Base-by-base conservation (phyloP, 495 filamentous ascomycete genomes). In the Ascobolus immersus region DNA sequence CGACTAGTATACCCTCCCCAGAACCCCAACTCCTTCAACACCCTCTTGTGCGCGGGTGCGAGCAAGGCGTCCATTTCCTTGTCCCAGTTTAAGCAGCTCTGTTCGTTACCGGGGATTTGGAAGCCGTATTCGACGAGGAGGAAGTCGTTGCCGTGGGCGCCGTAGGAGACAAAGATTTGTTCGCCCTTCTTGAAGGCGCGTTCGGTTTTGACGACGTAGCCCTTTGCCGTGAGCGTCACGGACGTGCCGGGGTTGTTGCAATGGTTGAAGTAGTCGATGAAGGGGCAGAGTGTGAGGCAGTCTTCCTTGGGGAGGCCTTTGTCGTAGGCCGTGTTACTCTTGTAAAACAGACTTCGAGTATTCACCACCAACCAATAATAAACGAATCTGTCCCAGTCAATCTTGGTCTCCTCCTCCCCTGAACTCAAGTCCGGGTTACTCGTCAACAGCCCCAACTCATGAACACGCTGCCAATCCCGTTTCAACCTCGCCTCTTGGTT, bases 251-350 rank as follows among this genome's bases (percentile, higher is more conserved):
- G 23, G 15, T 17, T 34, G 37, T 73, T 66, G 1, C 59, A 55
- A 49, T 86, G 81, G 48, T 92, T 91, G 53, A 90, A 79, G 37
- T 81, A 71, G 54, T 92, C 81, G 2, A 78, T 69, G 38, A 89
- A 79, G 1, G 81, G 81, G 51, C 75, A 65, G 40, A 92, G 52
- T 1, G 68, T 74, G 69, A 89, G 76, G 31, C 67, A 64, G 50
- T 86, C 73, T 44, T 77, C 73, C 1, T 51, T 55, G 17, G 57
- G 45, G 0, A 66, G 61, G 10, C 59, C 47, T 34, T 69, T 61
- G 29, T 57, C 50, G 3, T 50, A 55, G 2, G 58, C 53, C 13
- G 55, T 57, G n/a, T 65, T 34, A 18, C 33, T 42, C 24, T 44
- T 54, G 54, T 66, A 75, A 47, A 74, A 84, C 47, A 92, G 81